A percentile compares a stretch with the other conserved stretches of the same genome.
These are phyloP conservation scores for Persicaria tinctoria DNA, from an alignment of 148 eudicot species.

Conservation along the genomic window DNA sequence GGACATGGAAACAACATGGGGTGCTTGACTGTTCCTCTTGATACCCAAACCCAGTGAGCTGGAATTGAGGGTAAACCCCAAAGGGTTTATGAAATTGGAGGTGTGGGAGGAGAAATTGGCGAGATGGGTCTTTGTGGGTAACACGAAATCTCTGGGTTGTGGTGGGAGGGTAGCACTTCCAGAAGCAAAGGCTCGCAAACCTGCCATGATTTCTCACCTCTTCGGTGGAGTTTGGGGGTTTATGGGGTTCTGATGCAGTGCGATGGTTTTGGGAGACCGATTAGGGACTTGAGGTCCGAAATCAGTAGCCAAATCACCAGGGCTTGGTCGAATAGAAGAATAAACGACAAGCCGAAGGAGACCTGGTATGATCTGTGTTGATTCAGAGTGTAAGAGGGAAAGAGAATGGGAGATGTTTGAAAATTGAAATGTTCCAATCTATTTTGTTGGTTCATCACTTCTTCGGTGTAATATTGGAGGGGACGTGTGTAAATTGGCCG, in stretches of 20 bases:
- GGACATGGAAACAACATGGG: constrained; percentile 40
- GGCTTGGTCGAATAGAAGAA: neutral
- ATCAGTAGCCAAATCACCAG: too few relatives aligned
- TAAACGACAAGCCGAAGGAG: too few relatives aligned
- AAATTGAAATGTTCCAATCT: too few relatives aligned
- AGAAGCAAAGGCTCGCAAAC: constrained; percentile 20
- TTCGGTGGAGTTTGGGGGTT: neutral
- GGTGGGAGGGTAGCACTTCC: constrained; percentile 17
- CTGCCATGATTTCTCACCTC: constrained; percentile 16
- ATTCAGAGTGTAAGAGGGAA: too few relatives aligned
- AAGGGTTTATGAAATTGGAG: constrained; percentile 37
- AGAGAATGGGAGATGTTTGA: too few relatives aligned
- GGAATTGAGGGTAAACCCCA: constrained; percentile 17
- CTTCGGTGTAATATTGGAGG: too few relatives aligned
- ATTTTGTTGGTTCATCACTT: too few relatives aligned
- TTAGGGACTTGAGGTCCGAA: too few relatives aligned
- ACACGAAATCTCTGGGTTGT: constrained; percentile 16
- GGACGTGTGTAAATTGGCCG: too few relatives aligned
- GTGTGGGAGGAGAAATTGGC: constrained; percentile 29
- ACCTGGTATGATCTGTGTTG: too few relatives aligned
- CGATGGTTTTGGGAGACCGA: too few relatives aligned
- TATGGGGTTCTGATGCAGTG: neutral
- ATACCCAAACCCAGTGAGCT: neutral
- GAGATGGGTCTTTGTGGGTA: constrained; percentile 26
- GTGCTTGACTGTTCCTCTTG: neutral